phyloP scores from a whole-genome alignment of 331 rosid species.

The Ulmus americana region DNA sequence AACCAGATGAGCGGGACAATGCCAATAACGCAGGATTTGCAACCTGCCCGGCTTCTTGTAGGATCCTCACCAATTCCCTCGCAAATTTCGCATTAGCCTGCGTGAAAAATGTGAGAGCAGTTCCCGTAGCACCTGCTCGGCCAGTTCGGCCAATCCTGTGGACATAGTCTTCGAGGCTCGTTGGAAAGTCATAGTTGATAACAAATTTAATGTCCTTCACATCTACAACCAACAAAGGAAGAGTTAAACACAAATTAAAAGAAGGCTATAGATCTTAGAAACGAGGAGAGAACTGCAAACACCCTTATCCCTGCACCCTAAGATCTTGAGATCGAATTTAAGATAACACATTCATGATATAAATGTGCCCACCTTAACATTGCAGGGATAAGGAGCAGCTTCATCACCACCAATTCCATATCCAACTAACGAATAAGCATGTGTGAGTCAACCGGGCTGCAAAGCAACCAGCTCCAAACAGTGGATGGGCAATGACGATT shows the following conservation, averaged over 20 bases:
- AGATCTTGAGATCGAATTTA: constrained; percentile 66
- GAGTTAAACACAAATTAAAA: constrained; percentile 16
- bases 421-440: constrained; percentile 65
- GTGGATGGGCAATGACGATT: constrained; percentile 81
- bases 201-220: constrained; percentile 97
- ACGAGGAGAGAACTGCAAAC: constrained; percentile 59
- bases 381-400: constrained; percentile 99
- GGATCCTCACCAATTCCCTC: constrained; percentile 65
- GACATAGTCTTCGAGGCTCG: constrained; percentile 95
- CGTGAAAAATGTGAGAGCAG: constrained; percentile 76
- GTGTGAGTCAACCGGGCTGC: constrained; percentile 98
- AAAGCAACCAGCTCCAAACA: constrained; percentile 81
- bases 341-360: constrained; percentile 81
- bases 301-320: constrained; percentile 91
- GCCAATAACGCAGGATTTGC: constrained; percentile 57
- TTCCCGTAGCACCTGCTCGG: constrained; percentile 98
- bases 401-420: constrained; percentile 68
- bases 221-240: constrained; percentile 49
- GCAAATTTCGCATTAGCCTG: constrained; percentile 67
- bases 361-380: constrained; percentile 99
- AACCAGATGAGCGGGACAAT: constrained; percentile 57
- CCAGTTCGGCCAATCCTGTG: constrained; percentile 98
- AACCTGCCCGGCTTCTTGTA: constrained; percentile 79
- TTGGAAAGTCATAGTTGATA: constrained; percentile 89
- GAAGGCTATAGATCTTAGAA: neutral